A percentile compares a stretch with the other conserved stretches of the same genome.
Conservation (phyloP, 2,329 filamentous ascomycete genomes). For the Parastagonospora nodorum region DNA sequence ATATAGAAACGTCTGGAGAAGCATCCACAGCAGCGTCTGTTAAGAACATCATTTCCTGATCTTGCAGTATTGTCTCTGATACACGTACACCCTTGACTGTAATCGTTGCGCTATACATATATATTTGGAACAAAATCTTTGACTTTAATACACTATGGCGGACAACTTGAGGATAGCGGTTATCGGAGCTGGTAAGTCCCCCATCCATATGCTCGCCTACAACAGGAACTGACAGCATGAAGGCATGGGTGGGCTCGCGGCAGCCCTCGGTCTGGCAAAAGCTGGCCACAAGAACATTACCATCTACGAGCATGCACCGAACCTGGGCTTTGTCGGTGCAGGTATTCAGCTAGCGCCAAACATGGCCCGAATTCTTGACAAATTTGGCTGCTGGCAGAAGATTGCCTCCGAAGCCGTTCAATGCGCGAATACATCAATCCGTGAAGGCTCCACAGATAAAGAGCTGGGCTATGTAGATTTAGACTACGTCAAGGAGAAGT, state of each 20-base stretch:
- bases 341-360: slow-evolving; percentile 86
- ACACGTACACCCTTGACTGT: no score
- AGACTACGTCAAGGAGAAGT: slow-evolving; percentile 68
- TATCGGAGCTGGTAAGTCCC: slow-evolving; percentile 36
- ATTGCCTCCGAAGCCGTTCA: slow-evolving; percentile 74
- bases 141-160: slow-evolving; percentile 25
- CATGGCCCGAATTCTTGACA: slow-evolving; percentile 75
- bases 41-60: background rate
- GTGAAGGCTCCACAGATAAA: slow-evolving; percentile 70
- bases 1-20: slow-evolving; percentile 6
- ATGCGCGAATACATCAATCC: slow-evolving; percentile 73
- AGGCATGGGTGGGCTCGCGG: slow-evolving; percentile 81
- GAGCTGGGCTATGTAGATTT: slow-evolving; percentile 75
- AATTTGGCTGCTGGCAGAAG: slow-evolving; percentile 71
- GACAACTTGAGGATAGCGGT: slow-evolving; percentile 39
- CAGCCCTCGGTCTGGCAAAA: slow-evolving; percentile 74
- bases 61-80: background rate
- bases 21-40: background rate
- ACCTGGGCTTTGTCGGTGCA: slow-evolving; percentile 80
- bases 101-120: no score
- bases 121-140: no score
- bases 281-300: slow-evolving; percentile 75
- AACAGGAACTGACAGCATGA: slow-evolving; percentile 11
- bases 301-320: slow-evolving; percentile 74
- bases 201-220: background rate